Conservation (phyloP, 2,329 filamentous ascomycete species). For the Pyrenochaeta sp. region DNA sequence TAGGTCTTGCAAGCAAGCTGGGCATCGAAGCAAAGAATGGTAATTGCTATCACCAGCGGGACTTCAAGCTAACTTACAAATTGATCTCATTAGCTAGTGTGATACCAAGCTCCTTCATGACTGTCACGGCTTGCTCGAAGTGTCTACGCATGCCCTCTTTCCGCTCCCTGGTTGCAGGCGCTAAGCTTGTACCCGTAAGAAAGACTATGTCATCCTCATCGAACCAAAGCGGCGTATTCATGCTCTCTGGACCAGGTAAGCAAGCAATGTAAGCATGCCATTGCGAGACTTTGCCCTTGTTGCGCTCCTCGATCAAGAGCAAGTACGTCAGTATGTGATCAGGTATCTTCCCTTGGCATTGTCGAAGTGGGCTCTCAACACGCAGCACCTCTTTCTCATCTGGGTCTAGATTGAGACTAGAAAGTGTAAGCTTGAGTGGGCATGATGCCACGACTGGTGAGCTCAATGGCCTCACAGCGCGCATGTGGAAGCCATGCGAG, state of each 20-base stretch:
- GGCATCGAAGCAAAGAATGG: not conserved
- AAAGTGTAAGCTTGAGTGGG: conserved; percentile 46
- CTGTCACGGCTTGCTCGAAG: conserved; percentile 32
- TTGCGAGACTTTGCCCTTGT: conserved; percentile 32
- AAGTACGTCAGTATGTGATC: conserved; percentile 47
- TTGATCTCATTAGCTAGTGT: conserved; percentile 24
- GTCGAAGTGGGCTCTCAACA: conserved; percentile 34
- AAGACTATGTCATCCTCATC: conserved; percentile 43
- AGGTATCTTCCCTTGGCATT: conserved; percentile 37
- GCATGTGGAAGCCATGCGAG: conserved; percentile 43
- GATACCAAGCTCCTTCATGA: conserved; percentile 27
- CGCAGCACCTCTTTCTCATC: conserved; percentile 32
- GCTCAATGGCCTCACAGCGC: conserved; percentile 29
- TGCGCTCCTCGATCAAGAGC: conserved; percentile 47
- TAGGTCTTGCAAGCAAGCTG: not conserved
- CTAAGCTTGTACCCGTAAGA: conserved; percentile 48
- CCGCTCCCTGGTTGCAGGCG: conserved; percentile 33
- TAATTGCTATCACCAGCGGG: not conserved
- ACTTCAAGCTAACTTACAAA: conserved; percentile 33
- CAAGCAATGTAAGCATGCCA: conserved; percentile 50
- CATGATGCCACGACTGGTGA: conserved; percentile 39
- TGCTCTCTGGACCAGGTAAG: conserved; percentile 39
- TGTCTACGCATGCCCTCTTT: conserved; percentile 30
- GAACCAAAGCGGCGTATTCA: conserved; percentile 52
- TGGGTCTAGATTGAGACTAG: conserved; percentile 46